phyloP scores from a whole-genome alignment of 176 grass and related monocot species.

The Leersia perrieri region DNA sequence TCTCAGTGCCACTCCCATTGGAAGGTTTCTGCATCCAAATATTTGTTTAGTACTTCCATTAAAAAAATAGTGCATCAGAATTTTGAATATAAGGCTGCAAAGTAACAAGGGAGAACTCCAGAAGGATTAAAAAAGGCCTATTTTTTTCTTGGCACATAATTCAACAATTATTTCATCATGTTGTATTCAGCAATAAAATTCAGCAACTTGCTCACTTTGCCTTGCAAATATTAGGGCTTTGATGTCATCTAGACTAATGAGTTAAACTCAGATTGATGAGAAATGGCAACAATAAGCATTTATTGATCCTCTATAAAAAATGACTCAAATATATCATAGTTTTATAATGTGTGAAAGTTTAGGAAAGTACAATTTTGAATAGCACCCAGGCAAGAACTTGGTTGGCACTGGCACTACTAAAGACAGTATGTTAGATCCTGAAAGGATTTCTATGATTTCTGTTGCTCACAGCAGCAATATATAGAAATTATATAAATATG shows the following conservation, averaged over 20 bases:
- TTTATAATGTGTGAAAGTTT: neutral
- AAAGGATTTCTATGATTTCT: neutral
- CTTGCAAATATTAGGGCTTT: neutral
- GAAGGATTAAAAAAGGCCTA: neutral
- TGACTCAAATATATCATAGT: neutral
- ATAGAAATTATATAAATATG: neutral
- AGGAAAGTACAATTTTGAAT: neutral
- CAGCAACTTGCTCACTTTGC: neutral
- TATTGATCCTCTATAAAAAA: neutral
- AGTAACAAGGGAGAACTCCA: neutral
- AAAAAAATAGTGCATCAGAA: neutral
- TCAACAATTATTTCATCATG: neutral
- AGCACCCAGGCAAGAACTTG: neutral
- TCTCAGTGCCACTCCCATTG: neutral
- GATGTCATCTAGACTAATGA: neutral
- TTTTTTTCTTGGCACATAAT: neutral
- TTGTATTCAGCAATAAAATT: slow-evolving; percentile 15
- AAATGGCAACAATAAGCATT: neutral
- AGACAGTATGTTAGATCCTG: neutral
- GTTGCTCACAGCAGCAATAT: neutral
- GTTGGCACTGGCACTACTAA: neutral
- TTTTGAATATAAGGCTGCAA: neutral
- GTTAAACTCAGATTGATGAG: neutral
- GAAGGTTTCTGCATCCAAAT: slow-evolving; percentile 38
- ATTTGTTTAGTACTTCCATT: slow-evolving; percentile 11